phyloP scores from a whole-genome alignment of 257 asterid genomes.

The Verbascum thapsus region DNA sequence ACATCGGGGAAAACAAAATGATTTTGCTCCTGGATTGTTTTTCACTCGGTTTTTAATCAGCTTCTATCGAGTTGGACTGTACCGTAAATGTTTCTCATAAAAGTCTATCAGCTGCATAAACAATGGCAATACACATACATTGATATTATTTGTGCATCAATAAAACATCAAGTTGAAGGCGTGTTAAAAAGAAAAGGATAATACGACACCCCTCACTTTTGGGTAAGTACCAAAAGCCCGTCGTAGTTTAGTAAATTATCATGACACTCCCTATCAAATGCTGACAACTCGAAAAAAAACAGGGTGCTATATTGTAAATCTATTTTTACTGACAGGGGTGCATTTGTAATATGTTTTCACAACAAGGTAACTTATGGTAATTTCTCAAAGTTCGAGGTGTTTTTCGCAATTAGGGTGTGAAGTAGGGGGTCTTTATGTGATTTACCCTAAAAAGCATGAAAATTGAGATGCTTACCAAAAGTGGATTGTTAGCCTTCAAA shows the following conservation, averaged over 20 bases:
- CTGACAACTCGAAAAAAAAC: no score
- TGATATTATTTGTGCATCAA: neutral
- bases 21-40: constrained; percentile 21
- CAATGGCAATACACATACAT: neutral
- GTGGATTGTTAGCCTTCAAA: constrained; percentile 82
- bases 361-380: no score
- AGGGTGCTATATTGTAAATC: no score
- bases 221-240: no score
- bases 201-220: no score
- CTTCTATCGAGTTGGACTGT: constrained; percentile 42
- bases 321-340: no score
- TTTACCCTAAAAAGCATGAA: neutral
- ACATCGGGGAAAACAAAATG: constrained; percentile 32
- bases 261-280: no score
- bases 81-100: constrained; percentile 83
- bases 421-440: neutral
- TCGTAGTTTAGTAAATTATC: no score
- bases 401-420: no score
- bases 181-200: no score
- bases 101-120: constrained; percentile 74
- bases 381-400: no score
- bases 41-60: constrained; percentile 24
- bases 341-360: no score
- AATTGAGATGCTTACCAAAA: constrained; percentile 51
- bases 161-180: neutral